Conservation (phyloP, 768 basidiomycete genomes). For the Multifurca ochricompacta region DNA sequence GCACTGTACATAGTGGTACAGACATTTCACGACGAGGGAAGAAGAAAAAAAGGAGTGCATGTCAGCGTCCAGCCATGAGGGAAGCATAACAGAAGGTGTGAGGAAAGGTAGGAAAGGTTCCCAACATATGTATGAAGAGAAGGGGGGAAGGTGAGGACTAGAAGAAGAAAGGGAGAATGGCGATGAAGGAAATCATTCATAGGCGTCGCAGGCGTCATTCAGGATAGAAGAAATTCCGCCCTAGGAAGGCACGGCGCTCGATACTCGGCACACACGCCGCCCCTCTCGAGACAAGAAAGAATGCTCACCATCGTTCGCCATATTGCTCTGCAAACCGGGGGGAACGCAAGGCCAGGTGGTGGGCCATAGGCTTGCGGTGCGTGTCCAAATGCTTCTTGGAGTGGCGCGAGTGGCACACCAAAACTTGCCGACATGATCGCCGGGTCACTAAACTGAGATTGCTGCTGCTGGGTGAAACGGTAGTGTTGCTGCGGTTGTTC, state of each 20-base stretch:
- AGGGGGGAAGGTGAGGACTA: background rate
- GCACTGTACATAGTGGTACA: constrained; percentile 20
- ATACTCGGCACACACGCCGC: constrained; percentile 7
- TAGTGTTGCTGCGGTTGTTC: constrained; percentile 25
- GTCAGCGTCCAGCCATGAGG: constrained; percentile 18
- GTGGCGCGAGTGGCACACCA: background rate
- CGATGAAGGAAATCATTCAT: background rate
- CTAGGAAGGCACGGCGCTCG: constrained; percentile 13
- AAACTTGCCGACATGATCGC: constrained; percentile 18
- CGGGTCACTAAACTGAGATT: constrained; percentile 12
- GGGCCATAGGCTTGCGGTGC: constrained; percentile 34
- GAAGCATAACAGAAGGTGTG: constrained; percentile 18
- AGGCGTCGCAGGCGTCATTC: background rate
- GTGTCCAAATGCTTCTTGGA: constrained; percentile 7
- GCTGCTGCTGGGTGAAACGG: constrained; percentile 26
- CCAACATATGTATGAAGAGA: background rate
- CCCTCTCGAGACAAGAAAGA: background rate
- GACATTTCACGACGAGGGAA: constrained; percentile 25
- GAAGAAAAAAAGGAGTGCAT: constrained; percentile 14
- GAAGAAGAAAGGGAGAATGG: background rate
- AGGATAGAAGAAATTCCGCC: background rate
- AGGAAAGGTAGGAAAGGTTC: background rate
- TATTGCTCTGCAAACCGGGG: constrained; percentile 29
- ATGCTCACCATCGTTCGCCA: constrained; percentile 20
- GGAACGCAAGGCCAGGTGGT: constrained; percentile 56